Evolutionary conservation across 371 early-diverging fungal species (phyloP), one percentile per base, ranked within the genome.

Genomic region (Mucor mucedo): DNA sequence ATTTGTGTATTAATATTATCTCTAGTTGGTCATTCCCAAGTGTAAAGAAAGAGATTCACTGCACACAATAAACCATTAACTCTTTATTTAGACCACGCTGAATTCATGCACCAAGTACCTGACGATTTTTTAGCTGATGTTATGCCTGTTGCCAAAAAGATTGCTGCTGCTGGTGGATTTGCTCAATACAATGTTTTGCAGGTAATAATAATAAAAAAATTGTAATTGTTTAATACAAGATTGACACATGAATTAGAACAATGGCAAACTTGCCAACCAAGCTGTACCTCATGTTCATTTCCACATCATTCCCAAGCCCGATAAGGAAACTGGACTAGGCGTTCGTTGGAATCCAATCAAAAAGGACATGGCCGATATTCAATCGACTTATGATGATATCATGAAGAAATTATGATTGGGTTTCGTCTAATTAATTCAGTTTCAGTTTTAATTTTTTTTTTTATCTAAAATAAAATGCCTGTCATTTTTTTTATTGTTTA

Each of bases 251-350:
- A 21, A 21, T 21, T 63, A 91, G 89, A 94, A 94, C 82, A 94
- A 94, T 66, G 95, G 95, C 11, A 72, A 71, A 33, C 70, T 89
- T 47, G 94, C 93, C 11, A 89, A 89, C 68, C 84, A 89, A 84
- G 87, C 79, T 65, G 94, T 96, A 10, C 86, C 84, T 30, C 96
- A 96, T 67, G 96, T 95, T 14, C 96, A 96, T 70, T 95, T 95
- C 78, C 96, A 96, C 72, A 71, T 94, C 53, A 95, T 95, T 62
- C 95, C 95, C 30, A 94, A 94, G 73, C 87, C 89, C 50, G 77
- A 78, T 45, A 72, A 65, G 5, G 80, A 81, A 13, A 87, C 89
- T 40, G 95, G 95, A 8, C 73, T 95, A 32, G 81, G 76, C 32
- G 78, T 95, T 50, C 77, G 84, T 3, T 95, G 95, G 95, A 70